Evolutionary conservation across 2,329 filamentous ascomycete genomes (phyloP).

Genomic region (Clonostachys sp.): DNA sequence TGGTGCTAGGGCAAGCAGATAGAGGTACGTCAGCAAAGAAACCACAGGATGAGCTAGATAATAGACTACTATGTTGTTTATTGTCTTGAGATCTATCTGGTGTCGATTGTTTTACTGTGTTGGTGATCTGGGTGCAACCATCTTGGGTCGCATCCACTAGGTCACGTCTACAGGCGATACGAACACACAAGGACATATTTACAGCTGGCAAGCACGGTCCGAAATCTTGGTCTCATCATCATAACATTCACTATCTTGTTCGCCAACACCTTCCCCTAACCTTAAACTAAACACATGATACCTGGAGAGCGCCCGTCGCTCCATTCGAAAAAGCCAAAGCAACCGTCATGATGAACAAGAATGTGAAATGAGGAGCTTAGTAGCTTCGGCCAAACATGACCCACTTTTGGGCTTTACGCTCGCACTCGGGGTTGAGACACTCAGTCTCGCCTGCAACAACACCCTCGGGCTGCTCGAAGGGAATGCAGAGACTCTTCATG

Average conservation of each 20-base stretch:
- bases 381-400: conserved; percentile 85
- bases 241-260: too few species aligned
- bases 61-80: conserved; percentile 3
- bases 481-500: conserved; percentile 68
- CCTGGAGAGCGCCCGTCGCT: conserved; percentile 5
- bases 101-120: conserved; percentile 89
- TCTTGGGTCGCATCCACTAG: not conserved
- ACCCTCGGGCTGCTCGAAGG: conserved; percentile 79
- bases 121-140: conserved; percentile 62
- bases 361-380: conserved; percentile 20
- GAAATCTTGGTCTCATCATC: too few species aligned
- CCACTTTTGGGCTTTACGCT: conserved; percentile 73
- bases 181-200: conserved; percentile 21
- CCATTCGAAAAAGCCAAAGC: conserved; percentile 1
- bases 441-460: conserved; percentile 78
- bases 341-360: too few species aligned
- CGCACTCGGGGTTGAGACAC: conserved; percentile 87
- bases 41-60: conserved; percentile 9
- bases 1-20: conserved; percentile 55
- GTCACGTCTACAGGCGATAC: conserved; percentile 6
- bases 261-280: too few species aligned
- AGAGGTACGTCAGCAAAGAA: conserved; percentile 2
- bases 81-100: conserved; percentile 62
- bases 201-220: conserved; percentile 7
- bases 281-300: not conserved